A percentile compares a stretch with the other conserved stretches of the same genome.
Evolutionary conservation across 768 basidiomycete species (phyloP).

Genomic region (Boletus subcaerulescens): DNA sequence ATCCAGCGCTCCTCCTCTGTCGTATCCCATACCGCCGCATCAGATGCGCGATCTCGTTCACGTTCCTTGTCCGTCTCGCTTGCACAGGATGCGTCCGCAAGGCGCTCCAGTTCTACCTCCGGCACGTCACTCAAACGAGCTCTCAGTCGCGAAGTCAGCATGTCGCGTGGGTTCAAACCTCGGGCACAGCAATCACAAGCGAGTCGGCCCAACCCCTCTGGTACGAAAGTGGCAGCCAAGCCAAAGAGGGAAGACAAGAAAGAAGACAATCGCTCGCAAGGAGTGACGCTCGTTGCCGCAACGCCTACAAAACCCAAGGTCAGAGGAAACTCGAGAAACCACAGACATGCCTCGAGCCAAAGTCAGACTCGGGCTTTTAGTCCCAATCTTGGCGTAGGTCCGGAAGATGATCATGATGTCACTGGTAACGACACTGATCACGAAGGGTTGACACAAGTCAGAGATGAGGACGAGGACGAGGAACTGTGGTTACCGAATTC

Average conservation of each 20-base stretch:
- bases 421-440: neutral
- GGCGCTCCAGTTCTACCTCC: constrained; percentile 31
- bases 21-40: constrained; percentile 11
- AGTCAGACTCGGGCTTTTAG: constrained; percentile 6
- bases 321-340: constrained; percentile 5
- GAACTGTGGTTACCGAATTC: constrained; percentile 40
- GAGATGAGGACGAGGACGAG: constrained; percentile 30
- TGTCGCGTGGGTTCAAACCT: constrained; percentile 68
- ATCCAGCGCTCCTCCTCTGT: constrained; percentile 26
- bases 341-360: constrained; percentile 7
- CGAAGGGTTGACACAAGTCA: constrained; percentile 3
- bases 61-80: constrained; percentile 70
- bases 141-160: constrained; percentile 71
- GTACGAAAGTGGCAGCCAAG: constrained; percentile 15
- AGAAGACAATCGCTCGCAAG: constrained; percentile 6
- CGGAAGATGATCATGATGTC: neutral
- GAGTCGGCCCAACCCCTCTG: constrained; percentile 11
- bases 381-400: neutral
- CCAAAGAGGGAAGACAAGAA: constrained; percentile 7
- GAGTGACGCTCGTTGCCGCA: constrained; percentile 47
- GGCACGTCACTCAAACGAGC: constrained; percentile 49
- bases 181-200: constrained; percentile 20
- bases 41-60: constrained; percentile 44
- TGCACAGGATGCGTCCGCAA: constrained; percentile 53
- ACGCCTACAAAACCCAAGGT: constrained; percentile 47